Evolutionary conservation across 106 monocot species (phyloP), one percentile per base, ranked within the genome.

Genomic region (Acorus gramineus): DNA sequence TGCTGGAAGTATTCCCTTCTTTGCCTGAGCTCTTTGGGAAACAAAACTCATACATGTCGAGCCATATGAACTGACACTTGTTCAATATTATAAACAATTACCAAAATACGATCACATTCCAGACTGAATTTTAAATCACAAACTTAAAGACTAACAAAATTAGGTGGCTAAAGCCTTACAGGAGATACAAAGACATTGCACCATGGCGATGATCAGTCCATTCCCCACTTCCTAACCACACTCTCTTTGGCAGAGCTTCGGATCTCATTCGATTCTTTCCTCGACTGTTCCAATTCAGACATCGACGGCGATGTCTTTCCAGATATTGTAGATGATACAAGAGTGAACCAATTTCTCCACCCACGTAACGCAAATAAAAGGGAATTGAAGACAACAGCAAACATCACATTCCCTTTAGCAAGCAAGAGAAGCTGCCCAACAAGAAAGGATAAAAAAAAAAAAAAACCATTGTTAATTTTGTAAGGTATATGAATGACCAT

Each of bases 221-320:
- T 77, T 61, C 80, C 82, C 93, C 93, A 93, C 62, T 93, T 93
- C 7, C 73, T 79, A 9, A 73, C 70, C 4, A 93, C 89, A 51
- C 81, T 81, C 4, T 89, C 86, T 71, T 86, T 93, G 3, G 89
- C 89, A 49, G 89, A 85, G 6, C 62, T 63, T 49, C 56, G 57
- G 8, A 52, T 52, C 44, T 71, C 68, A 52, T 66, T 50, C 7
- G 52, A 9, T 3, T 61, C 46, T 43, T 42, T 71, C 12, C 6
- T 60, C 12, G 57, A 28, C 43, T 42, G 77, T 54, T 60, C 47
- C 50, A 59, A 42, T 44, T 44, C 28, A 3, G 64, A 12, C 8
- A 4, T 14, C 50, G 70, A 53, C 8, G 57, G 42, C 43, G 13
- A 48, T 5, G 12, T 44, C 46, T 8, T 66, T 63, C 67, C 64